A percentile compares a stretch with the other conserved stretches of the same genome.
phyloP scores from a whole-genome alignment of 768 basidiomycete species.

The Tulasnella sp. region DNA sequence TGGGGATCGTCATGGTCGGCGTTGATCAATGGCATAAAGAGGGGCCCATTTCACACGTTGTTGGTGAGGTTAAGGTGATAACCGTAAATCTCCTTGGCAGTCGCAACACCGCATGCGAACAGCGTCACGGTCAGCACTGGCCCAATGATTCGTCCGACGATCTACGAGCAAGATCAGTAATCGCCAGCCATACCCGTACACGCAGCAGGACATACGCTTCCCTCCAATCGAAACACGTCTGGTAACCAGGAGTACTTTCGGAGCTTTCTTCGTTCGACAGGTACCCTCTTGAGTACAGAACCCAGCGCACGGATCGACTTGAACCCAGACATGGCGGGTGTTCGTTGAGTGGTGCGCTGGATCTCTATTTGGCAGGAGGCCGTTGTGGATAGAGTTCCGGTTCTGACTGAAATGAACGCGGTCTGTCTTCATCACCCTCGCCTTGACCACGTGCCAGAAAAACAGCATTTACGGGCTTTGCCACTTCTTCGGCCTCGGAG shows the following conservation, averaged over 20 bases:
- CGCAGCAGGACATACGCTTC: conserved; percentile 53
- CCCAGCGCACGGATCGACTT: too few species aligned
- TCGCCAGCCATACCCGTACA: neutral
- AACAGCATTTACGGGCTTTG: too few species aligned
- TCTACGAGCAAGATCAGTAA: conserved; percentile 21
- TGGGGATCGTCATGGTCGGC: conserved; percentile 2
- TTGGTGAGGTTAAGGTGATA: conserved; percentile 41
- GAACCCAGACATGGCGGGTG: too few species aligned
- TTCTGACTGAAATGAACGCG: too few species aligned
- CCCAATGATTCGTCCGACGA: conserved; percentile 57
- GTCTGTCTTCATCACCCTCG: too few species aligned
- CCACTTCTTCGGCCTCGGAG: too few species aligned
- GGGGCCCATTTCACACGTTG: too few species aligned
- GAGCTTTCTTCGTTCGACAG: neutral
- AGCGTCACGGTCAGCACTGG: conserved; percentile 77
- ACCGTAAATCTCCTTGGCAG: conserved; percentile 15
- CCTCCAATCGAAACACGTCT: conserved; percentile 72
- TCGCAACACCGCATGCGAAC: conserved; percentile 38
- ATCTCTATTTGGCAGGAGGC: too few species aligned
- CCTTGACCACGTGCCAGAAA: too few species aligned
- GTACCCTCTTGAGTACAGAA: conserved; percentile 4
- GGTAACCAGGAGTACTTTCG: conserved; percentile 77
- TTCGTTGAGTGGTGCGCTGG: too few species aligned
- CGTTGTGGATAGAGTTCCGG: too few species aligned
- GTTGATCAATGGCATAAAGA: neutral